Base-by-base conservation (phyloP, 192 early-diverging fungal genomes). In the Coemansia sp. region DNA sequence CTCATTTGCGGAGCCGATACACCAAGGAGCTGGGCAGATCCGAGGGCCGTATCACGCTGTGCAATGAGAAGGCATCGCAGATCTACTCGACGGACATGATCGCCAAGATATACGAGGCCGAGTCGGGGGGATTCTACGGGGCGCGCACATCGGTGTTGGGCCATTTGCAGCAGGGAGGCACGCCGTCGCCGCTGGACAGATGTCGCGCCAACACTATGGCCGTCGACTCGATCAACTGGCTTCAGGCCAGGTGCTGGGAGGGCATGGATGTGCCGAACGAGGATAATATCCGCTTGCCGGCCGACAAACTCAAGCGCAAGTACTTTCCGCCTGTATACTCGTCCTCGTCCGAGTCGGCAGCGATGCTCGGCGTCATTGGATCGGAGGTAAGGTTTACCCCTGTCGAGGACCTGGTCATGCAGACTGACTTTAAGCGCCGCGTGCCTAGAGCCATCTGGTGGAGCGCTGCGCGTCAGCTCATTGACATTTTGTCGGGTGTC, bases 141-240 rank as follows among this genome's bases (percentile, higher is more conserved):
- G 92, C 93, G 0, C 87, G 92, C 45, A 95, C 95, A 10, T 86
- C 95, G 12, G 90, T 95, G 6, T 84, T 99, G 37, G 97, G 97
- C 20, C 97, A 99, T 66, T 84, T 95, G 62, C 97, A 98, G 75
- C 97, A 99, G 75, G 97, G 97, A 39, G 92, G 89, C 64, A 88
- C 91, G 11, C 95, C 97, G 22, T 90, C 90, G 27, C 96, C 97
- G n/a, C 71, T 97, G 44, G 97, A 99, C 84, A 92, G 97, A 30
- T 90, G 94, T 73, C 91, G 95, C n/a, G 97, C 95, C 15, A 94
- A 90, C 40, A 87, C 89, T 15, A 77, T 95, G 74, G 94, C 94
- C 1, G 89, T 94, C 18, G 86, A 89, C 55, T 86, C 91, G 55
- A 73, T 98, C 59, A 84, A 92, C 35, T 99, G 95, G 89, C 80